Base-by-base conservation (phyloP, 1,139 yeast genomes). In the Casaregolazyma suthepensis region DNA sequence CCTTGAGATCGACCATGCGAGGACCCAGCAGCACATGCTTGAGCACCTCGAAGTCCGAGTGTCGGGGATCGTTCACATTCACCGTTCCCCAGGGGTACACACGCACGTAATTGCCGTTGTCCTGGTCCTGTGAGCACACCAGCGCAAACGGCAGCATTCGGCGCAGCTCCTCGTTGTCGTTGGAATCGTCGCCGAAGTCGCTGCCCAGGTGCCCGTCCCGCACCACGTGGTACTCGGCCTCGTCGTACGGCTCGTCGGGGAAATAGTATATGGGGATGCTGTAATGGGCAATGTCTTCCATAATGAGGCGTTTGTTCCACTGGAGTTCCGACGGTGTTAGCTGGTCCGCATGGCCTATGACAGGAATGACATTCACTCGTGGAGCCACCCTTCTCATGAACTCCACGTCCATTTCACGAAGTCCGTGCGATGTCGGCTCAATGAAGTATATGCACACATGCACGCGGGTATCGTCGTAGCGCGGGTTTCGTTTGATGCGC, bases 21-120 rank as follows among this genome's bases (percentile, higher is more conserved):
- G 95, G 81, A 50, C 93, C 90, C 62, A 91, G 78, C 50, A 91
- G 71, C 2, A 91, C 88, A 54, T 88, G 83, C 66, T 88, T 84
- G 63, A 91, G 75, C 20, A 85, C 75, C 22, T 83, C 76, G 67
- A 89, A 88, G 67, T 91, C 97, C 54, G 91, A 83, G 62, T 83
- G 80, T 53, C 81, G 81, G 17, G 93, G 83, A 68, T 90, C 89
- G 63, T 87, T 89, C 53, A 90, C 87, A 70, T 89, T 94, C 46
- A 90, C 83, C 52, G 80, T 70, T 1, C 97, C 97, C 96, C 97
- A 91, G 38, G 96, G 96, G 67, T 88, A 89, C 6, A 87, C 96
- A 61, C 90, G 81, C 50, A 86, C 79, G 22, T 75, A 64, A 56
- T 78, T 75, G 10, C 91, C 93, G 62, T 82, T 86, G 20, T 82